Conservation (phyloP, 78 protist species). For the Speleostelium caveatum region DNA sequence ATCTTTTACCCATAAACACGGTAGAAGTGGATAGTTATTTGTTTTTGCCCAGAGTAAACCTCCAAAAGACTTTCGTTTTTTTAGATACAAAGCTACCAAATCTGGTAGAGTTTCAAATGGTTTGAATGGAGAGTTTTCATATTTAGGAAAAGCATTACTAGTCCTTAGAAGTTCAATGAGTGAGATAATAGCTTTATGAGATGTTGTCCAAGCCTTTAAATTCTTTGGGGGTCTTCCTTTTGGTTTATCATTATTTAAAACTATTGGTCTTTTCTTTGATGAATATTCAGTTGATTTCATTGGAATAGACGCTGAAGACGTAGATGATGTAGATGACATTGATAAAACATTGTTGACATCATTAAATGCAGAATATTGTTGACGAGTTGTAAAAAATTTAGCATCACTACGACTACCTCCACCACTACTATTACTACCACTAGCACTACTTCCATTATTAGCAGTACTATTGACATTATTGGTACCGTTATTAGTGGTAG, state of each 20-base stretch:
- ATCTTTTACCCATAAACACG: slow-evolving; percentile 70
- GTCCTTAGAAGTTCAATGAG: slow-evolving; percentile 16
- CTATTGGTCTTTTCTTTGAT: slow-evolving; percentile 55
- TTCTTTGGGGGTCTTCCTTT: slow-evolving; percentile 75
- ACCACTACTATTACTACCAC: background rate
- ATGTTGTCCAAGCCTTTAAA: slow-evolving; percentile 52
- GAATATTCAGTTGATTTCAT: slow-evolving; percentile 8
- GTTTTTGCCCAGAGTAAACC: slow-evolving; percentile 76
- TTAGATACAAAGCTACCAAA: slow-evolving; percentile 9
- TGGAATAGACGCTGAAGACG: background rate
- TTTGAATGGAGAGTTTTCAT: slow-evolving; percentile 4
- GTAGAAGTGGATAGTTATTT: slow-evolving; percentile 25
- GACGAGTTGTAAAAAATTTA: background rate
- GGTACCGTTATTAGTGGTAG: background rate
- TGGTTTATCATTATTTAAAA: slow-evolving; percentile 65
- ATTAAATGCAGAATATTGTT: background rate
- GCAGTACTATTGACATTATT: background rate
- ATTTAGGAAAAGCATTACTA: background rate
- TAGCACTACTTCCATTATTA: background rate
- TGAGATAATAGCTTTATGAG: slow-evolving; percentile 38
- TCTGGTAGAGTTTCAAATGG: background rate
- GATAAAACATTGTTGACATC: background rate
- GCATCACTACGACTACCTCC: background rate
- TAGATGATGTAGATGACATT: background rate
- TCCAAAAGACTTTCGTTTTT: slow-evolving; percentile 6